Evolutionary conservation across 805 yeast genomes (phyloP).

Genomic region (Metschnikowia shivogae): DNA sequence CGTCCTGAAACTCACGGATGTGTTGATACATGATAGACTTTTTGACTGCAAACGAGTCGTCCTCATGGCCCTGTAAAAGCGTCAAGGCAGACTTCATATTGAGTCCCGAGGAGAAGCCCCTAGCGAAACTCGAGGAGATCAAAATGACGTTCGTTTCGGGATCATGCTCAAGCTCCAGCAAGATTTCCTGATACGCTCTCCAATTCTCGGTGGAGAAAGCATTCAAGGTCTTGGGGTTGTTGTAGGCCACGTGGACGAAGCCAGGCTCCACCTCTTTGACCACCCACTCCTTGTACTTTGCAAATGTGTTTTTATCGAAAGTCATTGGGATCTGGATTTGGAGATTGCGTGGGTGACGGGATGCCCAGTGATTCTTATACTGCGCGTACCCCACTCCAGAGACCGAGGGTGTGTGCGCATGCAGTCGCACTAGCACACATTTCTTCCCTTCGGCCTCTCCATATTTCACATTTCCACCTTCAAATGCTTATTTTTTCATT

Average conservation of each 20-base stretch:
- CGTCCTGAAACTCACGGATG: conserved; percentile 56
- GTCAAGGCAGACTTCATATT: conserved; percentile 42
- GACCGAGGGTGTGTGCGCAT: conserved; percentile 2
- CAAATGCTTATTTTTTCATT: too few species aligned
- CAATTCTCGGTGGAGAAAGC: conserved; percentile 55
- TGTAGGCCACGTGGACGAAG: conserved; percentile 55
- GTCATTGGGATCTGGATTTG: conserved; percentile 5
- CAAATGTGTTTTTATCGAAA: conserved; percentile 3
- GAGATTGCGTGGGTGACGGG: too few species aligned
- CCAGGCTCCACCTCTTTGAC: conserved; percentile 43
- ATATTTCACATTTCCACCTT: too few species aligned
- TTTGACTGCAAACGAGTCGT: conserved; percentile 16
- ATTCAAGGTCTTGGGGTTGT: conserved; percentile 57
- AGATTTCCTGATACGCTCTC: conserved; percentile 50
- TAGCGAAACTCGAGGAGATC: conserved; percentile 53
- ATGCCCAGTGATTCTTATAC: not conserved
- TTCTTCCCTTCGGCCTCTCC: too few species aligned
- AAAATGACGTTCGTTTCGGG: conserved; percentile 47
- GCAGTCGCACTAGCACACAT: not conserved
- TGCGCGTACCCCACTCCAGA: conserved; percentile 1
- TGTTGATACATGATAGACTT: conserved; percentile 30
- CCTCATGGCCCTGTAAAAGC: conserved; percentile 7
- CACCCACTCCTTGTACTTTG: conserved; percentile 21
- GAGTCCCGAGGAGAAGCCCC: conserved; percentile 61
- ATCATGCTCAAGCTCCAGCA: conserved; percentile 42